Evolutionary conservation across 2,329 filamentous ascomycete genomes (phyloP).

Genomic region (Ceratocystis huliohia): DNA sequence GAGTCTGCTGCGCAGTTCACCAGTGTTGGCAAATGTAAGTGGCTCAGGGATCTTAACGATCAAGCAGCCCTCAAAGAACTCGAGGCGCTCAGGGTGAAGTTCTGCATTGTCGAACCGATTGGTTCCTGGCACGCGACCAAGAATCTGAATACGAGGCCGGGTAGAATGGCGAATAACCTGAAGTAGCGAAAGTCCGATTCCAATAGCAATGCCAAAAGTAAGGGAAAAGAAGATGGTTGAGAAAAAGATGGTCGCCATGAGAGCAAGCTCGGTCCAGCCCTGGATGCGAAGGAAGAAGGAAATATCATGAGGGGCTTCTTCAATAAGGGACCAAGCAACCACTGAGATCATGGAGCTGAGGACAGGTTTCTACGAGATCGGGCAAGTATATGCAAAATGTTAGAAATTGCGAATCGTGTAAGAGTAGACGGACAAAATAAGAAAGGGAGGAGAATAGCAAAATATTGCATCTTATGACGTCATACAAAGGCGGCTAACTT

Average conservation of each 20-base stretch:
- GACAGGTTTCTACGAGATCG: constrained; percentile 61
- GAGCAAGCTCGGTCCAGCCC: constrained; percentile 70
- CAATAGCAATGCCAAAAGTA: constrained; percentile 83
- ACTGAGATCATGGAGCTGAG: constrained; percentile 89
- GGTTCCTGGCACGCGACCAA: constrained; percentile 76
- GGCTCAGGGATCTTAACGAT: constrained; percentile 98
- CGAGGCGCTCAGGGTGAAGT: constrained; percentile 56
- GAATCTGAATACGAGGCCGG: constrained; percentile 85
- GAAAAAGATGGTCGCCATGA: constrained; percentile 84
- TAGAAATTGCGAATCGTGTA: constrained; percentile 9
- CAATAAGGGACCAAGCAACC: constrained; percentile 84
- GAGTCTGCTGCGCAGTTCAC: constrained; percentile 73
- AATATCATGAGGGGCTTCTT: constrained; percentile 89
- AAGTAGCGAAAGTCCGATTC: constrained; percentile 79
- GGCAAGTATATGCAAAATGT: neutral
- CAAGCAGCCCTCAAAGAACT: constrained; percentile 81
- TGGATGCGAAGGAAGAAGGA: constrained; percentile 75
- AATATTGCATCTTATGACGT: neutral
- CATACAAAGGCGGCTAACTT: constrained; percentile 30
- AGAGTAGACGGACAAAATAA: neutral
- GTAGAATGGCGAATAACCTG: constrained; percentile 85
- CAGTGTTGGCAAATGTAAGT: constrained; percentile 92
- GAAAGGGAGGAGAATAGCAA: neutral
- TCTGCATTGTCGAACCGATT: constrained; percentile 78
- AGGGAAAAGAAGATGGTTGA: constrained; percentile 93